Base-by-base conservation (phyloP, 176 grass and related monocot species). In the Ensete ventricosum region DNA sequence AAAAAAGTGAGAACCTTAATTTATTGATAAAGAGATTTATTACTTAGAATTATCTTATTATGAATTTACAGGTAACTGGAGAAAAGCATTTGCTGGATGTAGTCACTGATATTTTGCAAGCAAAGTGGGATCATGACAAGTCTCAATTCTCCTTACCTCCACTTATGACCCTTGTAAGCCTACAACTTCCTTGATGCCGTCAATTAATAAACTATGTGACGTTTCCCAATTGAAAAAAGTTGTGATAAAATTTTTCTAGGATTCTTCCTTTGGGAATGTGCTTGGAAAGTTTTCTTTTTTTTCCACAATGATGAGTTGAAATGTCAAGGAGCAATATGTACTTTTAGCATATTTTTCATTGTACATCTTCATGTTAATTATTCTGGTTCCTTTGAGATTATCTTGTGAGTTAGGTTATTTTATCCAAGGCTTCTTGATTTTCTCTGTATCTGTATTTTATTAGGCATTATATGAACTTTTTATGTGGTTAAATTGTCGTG, bases 121-220 rank as follows among this genome's bases (percentile, higher is more conserved):
- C 20, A 54, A 89, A 73, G 63, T 98, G 94, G 90, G 84, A 98
- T 82, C 94, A 98, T 85, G 84, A 98, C 79, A 91, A 83, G 53
- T 83, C 71, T 75, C 84, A 49, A 26, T 91, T 93, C 83, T 87
- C 86, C 76, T 86, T 98, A 79, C 94, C 94, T 85, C 94, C 90
- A 78, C 77, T 93, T 14, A 87, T 91, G 83, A 85, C 78, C 52
- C 90, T 98, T 80, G 94, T 98, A 89, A 91, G 90, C 83, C 78
- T 7, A 50, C 11, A 73, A 76, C 27, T 53, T 58, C 53, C 75
- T 72, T 68, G 78, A 21, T 24, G 27, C 64, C 50, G 63, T n/a
- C 19, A 9, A 50, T 8, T 20, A 50, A 50, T 20, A 2, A 17
- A 19, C 49, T 71, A 71, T 71, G 14, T 14, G 10, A 52, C 1